These are phyloP conservation scores for Arthrocladium fulminans DNA, from an alignment of 2,329 filamentous ascomycete genomes.

Conservation along the genomic window DNA sequence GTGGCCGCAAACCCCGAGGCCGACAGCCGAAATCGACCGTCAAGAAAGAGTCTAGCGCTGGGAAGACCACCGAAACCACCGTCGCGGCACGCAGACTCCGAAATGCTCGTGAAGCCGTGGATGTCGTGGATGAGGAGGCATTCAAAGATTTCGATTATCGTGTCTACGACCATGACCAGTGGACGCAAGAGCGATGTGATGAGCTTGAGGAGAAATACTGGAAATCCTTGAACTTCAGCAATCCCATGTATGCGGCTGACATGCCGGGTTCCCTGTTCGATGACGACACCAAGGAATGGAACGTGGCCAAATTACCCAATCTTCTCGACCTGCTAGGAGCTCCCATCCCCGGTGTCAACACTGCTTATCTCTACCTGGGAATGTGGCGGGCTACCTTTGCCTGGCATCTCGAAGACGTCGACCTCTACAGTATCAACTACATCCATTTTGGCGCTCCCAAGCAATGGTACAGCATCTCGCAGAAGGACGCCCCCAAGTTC, in stretches of 20 bases:
- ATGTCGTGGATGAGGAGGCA: constrained; percentile 76
- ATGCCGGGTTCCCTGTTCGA: constrained; percentile 93
- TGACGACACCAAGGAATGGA: constrained; percentile 76
- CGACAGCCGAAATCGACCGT: constrained; percentile 37
- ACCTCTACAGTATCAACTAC: constrained; percentile 99
- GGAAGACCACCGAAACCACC: constrained; percentile 54
- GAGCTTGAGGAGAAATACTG: constrained; percentile 93
- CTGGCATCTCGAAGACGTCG: constrained; percentile 97
- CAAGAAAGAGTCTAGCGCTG: constrained; percentile 47
- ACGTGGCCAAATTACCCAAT: constrained; percentile 88
- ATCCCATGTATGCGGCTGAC: constrained; percentile 90
- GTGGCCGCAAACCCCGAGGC: constrained; percentile 34
- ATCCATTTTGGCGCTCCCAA: constrained; percentile 98
- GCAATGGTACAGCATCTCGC: constrained; percentile 99
- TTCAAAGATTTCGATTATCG: constrained; percentile 89
- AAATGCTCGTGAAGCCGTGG: constrained; percentile 64
- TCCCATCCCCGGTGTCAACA: constrained; percentile 95
- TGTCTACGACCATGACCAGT: constrained; percentile 75
- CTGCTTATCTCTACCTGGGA: constrained; percentile 90
- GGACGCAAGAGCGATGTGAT: constrained; percentile 81
- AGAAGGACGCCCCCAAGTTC: constrained; percentile 84
- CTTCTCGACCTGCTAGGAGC: constrained; percentile 87
- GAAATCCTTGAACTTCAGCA: constrained; percentile 93
- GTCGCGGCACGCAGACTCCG: constrained; percentile 81
- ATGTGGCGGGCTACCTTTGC: constrained; percentile 99